Conservation (phyloP, 2,329 filamentous ascomycete genomes). For the Xylariaceae sp. region DNA sequence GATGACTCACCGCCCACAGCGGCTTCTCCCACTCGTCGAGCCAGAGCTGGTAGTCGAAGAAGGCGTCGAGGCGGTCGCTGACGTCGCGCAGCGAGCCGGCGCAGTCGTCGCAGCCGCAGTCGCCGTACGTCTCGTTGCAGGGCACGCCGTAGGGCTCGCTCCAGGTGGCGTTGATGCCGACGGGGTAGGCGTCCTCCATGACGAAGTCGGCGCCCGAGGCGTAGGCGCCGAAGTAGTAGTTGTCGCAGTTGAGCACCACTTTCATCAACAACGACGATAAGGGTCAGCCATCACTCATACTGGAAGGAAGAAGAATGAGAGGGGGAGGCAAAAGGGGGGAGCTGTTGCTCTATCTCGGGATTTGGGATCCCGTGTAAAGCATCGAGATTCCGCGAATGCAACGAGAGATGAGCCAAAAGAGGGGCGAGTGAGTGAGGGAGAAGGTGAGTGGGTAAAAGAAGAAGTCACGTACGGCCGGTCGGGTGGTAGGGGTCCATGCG, state of each 20-base stretch:
- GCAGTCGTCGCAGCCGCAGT: slow-evolving; percentile 58
- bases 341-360: too few relatives aligned
- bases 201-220: slow-evolving; percentile 48
- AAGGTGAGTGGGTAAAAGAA: too few relatives aligned
- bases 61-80: slow-evolving; percentile 29
- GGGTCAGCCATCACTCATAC: too few relatives aligned
- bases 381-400: too few relatives aligned
- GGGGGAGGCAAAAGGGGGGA: too few relatives aligned
- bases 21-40: slow-evolving; percentile 35
- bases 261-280: too few relatives aligned
- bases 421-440: too few relatives aligned
- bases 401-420: too few relatives aligned
- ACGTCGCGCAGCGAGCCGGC: slow-evolving; percentile 46
- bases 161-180: slow-evolving; percentile 47
- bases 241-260: slow-evolving; percentile 54
- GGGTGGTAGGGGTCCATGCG: slow-evolving; percentile 54
- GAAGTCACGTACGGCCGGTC: slow-evolving; percentile 46
- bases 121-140: slow-evolving; percentile 52
- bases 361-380: too few relatives aligned
- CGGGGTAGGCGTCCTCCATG: slow-evolving; percentile 53
- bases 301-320: too few relatives aligned
- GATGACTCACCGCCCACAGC: too few relatives aligned
- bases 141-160: slow-evolving; percentile 48
- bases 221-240: slow-evolving; percentile 53
- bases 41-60: slow-evolving; percentile 31